Evolutionary conservation across 768 basidiomycete genomes (phyloP).

Genomic region (Kwoniella sp.): DNA sequence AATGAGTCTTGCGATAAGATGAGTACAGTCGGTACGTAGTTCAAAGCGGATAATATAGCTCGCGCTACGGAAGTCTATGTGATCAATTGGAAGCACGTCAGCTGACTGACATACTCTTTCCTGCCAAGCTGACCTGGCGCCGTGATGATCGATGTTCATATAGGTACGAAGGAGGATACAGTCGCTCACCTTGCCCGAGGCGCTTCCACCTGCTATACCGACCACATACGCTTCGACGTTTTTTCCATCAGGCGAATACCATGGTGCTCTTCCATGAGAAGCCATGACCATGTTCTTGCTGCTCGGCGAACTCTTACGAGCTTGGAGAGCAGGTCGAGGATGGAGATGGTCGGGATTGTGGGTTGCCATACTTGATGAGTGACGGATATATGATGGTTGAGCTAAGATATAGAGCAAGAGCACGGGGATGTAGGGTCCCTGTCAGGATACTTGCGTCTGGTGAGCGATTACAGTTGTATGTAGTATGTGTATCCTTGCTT

Average conservation of each 20-base stretch:
- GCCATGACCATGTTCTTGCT: slow-evolving; percentile 50
- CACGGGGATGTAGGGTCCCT: too few species aligned
- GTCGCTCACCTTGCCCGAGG: slow-evolving; percentile 56
- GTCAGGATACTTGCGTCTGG: too few species aligned
- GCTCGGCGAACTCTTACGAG: background rate
- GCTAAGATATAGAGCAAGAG: background rate
- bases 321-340: slow-evolving; percentile 6
- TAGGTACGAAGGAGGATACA: background rate
- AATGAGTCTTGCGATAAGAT: slow-evolving; percentile 90
- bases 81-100: too few species aligned
- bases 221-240: slow-evolving; percentile 57
- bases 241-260: slow-evolving; percentile 57
- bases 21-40: slow-evolving; percentile 64
- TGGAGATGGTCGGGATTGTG: slow-evolving; percentile 1
- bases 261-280: slow-evolving; percentile 53
- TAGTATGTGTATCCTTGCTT: background rate
- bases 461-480: too few species aligned
- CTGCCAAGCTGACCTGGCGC: too few species aligned
- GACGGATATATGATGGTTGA: background rate
- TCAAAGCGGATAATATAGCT: slow-evolving; percentile 55
- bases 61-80: slow-evolving; percentile 54
- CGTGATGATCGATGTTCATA: too few species aligned
- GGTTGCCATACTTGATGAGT: background rate
- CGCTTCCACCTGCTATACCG: slow-evolving; percentile 59
- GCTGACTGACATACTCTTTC: too few species aligned